Evolutionary conservation across 2,329 filamentous ascomycete species (phyloP).

Genomic region (Talaromyces albobiverticillius): DNA sequence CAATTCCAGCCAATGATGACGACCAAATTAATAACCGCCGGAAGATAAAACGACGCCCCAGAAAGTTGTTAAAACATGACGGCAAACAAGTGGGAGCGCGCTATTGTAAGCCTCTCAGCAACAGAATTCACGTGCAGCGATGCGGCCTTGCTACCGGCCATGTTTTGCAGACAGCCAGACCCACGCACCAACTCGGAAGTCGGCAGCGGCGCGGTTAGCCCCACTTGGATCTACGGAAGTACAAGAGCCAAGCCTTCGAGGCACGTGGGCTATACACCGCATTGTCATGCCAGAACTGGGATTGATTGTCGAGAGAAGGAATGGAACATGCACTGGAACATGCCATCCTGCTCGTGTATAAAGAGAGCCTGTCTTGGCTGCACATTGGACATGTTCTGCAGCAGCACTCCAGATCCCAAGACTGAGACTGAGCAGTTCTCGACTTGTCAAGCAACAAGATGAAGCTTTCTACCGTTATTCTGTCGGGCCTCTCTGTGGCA

Average conservation of each 20-base stretch:
- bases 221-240: not conserved
- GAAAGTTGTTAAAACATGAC: too few relatives aligned
- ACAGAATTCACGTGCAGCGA: too few relatives aligned
- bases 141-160: too few relatives aligned
- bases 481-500: not conserved
- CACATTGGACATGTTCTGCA: not conserved
- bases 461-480: not conserved
- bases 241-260: not conserved
- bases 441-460: too few relatives aligned
- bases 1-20: too few relatives aligned
- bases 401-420: not conserved
- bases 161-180: too few relatives aligned
- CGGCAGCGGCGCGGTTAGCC: not conserved
- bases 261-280: not conserved
- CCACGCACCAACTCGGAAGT: too few relatives aligned
- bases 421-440: not conserved
- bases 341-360: not conserved
- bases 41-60: too few relatives aligned
- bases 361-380: not conserved
- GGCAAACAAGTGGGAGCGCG: too few relatives aligned
- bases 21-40: too few relatives aligned
- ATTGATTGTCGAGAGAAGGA: not conserved
- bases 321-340: too few relatives aligned
- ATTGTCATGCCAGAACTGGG: not conserved
- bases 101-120: too few relatives aligned